A percentile compares a stretch with the other conserved stretches of the same genome.
Evolutionary conservation across 1,284 basidiomycete species (phyloP).

Genomic region (Malassezia pachydermatis): DNA sequence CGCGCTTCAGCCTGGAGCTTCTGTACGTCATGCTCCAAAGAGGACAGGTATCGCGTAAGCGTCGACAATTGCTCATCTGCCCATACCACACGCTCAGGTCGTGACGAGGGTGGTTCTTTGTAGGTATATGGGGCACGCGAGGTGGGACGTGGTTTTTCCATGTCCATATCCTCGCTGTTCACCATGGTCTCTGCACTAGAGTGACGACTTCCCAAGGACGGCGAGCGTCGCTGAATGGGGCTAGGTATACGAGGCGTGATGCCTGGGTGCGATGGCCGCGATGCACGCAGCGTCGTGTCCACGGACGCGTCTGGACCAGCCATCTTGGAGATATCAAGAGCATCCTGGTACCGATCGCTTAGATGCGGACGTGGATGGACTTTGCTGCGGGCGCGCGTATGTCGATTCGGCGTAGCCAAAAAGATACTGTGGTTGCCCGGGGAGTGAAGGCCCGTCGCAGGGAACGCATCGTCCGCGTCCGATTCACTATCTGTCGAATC

Average conservation of each 20-base stretch:
- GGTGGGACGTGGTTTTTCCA: too few species aligned
- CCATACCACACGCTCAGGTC: slow-evolving; percentile 6
- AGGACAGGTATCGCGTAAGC: slow-evolving; percentile 3
- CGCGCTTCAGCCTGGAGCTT: not conserved
- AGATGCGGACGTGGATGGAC: slow-evolving; percentile 4
- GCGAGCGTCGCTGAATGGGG: slow-evolving; percentile 1
- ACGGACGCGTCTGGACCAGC: not conserved
- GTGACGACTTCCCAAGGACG: slow-evolving; percentile 12
- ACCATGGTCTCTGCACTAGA: slow-evolving; percentile 18
- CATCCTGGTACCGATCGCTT: not conserved
- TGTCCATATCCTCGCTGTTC: slow-evolving; percentile 8
- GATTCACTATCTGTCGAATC: slow-evolving; percentile 9
- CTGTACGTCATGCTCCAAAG: slow-evolving; percentile 12
- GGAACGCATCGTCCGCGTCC: slow-evolving; percentile 6
- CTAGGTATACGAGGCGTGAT: slow-evolving; percentile 1
- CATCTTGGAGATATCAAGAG: slow-evolving; percentile 11
- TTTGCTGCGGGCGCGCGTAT: not conserved
- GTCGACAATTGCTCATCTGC: slow-evolving; percentile 13
- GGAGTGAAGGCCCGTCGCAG: not conserved
- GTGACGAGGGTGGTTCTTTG: not conserved
- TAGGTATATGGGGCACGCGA: not conserved
- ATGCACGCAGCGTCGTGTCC: not conserved
- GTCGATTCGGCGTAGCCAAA: slow-evolving; percentile 13
- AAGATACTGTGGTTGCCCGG: slow-evolving; percentile 14
- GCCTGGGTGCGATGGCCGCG: not conserved